Evolutionary conservation across 2,329 filamentous ascomycete genomes (phyloP).

Genomic region (Intubia oerlemansii): DNA sequence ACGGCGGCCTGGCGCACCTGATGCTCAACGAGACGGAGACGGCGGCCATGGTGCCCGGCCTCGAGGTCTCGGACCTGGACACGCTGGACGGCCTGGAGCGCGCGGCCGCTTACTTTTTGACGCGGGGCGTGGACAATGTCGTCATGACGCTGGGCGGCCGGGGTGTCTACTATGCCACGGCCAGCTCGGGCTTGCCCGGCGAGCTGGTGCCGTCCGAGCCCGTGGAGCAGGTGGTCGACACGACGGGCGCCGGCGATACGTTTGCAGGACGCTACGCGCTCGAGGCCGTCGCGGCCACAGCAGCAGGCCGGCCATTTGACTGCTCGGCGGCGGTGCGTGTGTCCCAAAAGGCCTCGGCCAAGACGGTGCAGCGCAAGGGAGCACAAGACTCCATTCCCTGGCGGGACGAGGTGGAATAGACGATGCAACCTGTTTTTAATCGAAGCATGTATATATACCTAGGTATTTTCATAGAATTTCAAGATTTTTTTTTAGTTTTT

Average conservation of each 20-base stretch:
- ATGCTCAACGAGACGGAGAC: conserved; percentile 60
- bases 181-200: conserved; percentile 14
- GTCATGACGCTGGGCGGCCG: conserved; percentile 68
- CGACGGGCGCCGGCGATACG: conserved; percentile 83
- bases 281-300: conserved; percentile 32
- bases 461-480: too few species aligned
- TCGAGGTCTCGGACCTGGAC: conserved; percentile 14
- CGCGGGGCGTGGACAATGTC: conserved; percentile 48
- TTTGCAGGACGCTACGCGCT: conserved; percentile 81
- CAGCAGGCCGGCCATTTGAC: conserved; percentile 18
- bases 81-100: conserved; percentile 12
- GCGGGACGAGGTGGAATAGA: too few species aligned
- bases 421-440: too few species aligned
- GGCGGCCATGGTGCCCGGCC: conserved; percentile 34
- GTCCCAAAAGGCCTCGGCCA: conserved; percentile 40
- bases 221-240: conserved; percentile 58
- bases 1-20: conserved; percentile 42
- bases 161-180: conserved; percentile 48
- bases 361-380: conserved; percentile 42
- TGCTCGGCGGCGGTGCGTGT: conserved; percentile 36
- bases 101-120: conserved; percentile 31
- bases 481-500: too few species aligned
- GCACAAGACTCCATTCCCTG: conserved; percentile 48
- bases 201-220: conserved; percentile 41
- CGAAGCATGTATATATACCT: too few species aligned